phyloP scores from a whole-genome alignment of 1,284 basidiomycete genomes.

The Moesziomyces antarcticus region DNA sequence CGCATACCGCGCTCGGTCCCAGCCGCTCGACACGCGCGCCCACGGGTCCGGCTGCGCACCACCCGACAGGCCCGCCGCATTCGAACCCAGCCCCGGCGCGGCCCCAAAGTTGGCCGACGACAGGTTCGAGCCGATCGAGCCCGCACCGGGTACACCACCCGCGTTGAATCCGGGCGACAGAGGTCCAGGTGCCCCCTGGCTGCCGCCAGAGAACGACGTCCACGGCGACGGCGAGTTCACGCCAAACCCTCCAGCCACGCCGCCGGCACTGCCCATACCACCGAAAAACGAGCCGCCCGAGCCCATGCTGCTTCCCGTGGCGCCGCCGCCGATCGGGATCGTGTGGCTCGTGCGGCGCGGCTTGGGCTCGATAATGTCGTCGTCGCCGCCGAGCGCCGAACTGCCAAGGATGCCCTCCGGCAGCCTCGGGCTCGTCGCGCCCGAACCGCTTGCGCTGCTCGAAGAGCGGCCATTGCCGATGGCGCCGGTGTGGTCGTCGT shows the following conservation, averaged over 20 bases:
- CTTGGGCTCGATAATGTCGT: slow-evolving; percentile 65
- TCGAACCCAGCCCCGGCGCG: slow-evolving; percentile 22
- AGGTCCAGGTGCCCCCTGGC: slow-evolving; percentile 38
- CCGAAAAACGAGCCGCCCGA: slow-evolving; percentile 42
- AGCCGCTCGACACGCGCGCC: slow-evolving; percentile 43
- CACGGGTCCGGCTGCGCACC: slow-evolving; percentile 46
- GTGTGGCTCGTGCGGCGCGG: slow-evolving; percentile 57
- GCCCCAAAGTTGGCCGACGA: slow-evolving; percentile 22
- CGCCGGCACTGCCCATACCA: slow-evolving; percentile 21
- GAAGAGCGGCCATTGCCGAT: slow-evolving; percentile 46
- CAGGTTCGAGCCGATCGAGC: slow-evolving; percentile 28
- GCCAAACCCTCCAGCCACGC: slow-evolving; percentile 35
- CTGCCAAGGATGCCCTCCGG: slow-evolving; percentile 65
- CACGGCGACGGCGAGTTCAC: slow-evolving; percentile 47
- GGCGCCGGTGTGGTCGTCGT: slow-evolving; percentile 35
- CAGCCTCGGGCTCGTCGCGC: slow-evolving; percentile 40
- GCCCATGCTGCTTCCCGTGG: slow-evolving; percentile 35
- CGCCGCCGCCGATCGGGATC: slow-evolving; percentile 45
- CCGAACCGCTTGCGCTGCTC: slow-evolving; percentile 44
- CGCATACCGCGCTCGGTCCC: slow-evolving; percentile 64
- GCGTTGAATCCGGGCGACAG: slow-evolving; percentile 33
- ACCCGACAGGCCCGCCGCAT: slow-evolving; percentile 20
- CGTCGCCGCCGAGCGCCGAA: slow-evolving; percentile 65
- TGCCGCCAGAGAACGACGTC: slow-evolving; percentile 41
- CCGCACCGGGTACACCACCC: slow-evolving; percentile 24